Evolutionary conservation across 495 filamentous ascomycete genomes (phyloP).

Genomic region (Barbatosphaeria neglecta): DNA sequence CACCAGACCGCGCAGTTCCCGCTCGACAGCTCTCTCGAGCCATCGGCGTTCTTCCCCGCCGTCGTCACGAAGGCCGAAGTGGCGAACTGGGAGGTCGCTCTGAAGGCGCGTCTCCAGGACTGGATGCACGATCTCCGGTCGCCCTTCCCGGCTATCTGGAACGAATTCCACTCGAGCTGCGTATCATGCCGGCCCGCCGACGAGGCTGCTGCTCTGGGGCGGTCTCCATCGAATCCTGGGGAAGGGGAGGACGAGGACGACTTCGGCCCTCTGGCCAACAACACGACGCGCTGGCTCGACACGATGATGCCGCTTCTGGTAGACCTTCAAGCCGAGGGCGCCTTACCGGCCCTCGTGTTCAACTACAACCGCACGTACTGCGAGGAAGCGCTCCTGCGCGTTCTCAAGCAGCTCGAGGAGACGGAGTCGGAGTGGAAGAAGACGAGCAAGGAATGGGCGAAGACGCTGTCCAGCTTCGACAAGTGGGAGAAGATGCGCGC

Average conservation of each 20-base stretch:
- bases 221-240: neutral
- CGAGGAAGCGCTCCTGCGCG: constrained; percentile 37
- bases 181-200: too few species aligned
- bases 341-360: constrained; percentile 65
- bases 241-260: neutral
- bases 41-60: constrained; percentile 24
- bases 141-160: constrained; percentile 47
- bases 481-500: constrained; percentile 29
- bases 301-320: constrained; percentile 47
- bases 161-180: constrained; percentile 21
- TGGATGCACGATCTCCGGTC: constrained; percentile 52
- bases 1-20: constrained; percentile 33
- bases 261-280: neutral
- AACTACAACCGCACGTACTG: constrained; percentile 59
- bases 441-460: constrained; percentile 45
- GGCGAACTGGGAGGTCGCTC: constrained; percentile 46
- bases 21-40: constrained; percentile 35
- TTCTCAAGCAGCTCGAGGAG: constrained; percentile 37
- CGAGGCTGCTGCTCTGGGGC: neutral
- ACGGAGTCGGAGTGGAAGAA: constrained; percentile 47
- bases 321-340: constrained; percentile 48
- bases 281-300: neutral
- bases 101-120: constrained; percentile 45
- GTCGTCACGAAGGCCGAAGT: constrained; percentile 49
- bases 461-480: constrained; percentile 38